phyloP scores from a whole-genome alignment of 139 green algal genomes.

The Pseudopediastrum boryanum region DNA sequence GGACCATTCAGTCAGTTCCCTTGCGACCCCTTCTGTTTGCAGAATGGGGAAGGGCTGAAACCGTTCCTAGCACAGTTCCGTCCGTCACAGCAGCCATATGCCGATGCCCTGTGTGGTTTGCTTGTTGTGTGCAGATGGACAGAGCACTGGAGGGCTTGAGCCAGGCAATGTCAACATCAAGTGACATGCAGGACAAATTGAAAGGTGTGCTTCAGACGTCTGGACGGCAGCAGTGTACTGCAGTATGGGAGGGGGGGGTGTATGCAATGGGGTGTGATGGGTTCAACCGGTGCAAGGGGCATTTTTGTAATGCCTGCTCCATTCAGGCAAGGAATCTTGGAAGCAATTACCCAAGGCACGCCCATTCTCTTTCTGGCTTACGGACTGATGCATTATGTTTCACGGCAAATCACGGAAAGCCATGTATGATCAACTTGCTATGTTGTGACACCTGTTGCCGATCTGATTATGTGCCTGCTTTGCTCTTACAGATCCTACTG shows the following conservation, averaged over 20 bases:
- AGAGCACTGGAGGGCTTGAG: constrained; percentile 14
- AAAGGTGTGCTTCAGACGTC: neutral
- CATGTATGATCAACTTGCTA: neutral
- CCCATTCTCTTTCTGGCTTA: neutral
- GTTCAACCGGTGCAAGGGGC: neutral
- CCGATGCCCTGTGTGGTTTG: too few species aligned
- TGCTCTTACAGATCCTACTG: constrained; percentile 27
- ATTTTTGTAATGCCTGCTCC: neutral
- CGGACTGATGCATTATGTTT: neutral
- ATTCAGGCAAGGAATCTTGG: neutral
- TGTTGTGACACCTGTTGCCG: neutral
- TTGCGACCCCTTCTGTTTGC: neutral
- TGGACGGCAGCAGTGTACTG: neutral
- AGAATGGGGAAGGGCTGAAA: neutral
- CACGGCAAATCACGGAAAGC: neutral
- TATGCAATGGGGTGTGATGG: neutral
- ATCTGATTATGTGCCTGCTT: neutral
- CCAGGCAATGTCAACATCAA: constrained; percentile 21
- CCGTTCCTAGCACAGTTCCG: too few species aligned
- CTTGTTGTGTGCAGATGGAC: constrained; percentile 14
- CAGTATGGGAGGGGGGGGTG: neutral
- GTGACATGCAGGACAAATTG: constrained; percentile 1
- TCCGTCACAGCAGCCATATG: too few species aligned
- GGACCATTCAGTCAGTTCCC: neutral
- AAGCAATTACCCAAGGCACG: neutral